These are phyloP conservation scores for Diospyros lotus DNA, from an alignment of 148 eudicot species.

Conservation along the genomic window DNA sequence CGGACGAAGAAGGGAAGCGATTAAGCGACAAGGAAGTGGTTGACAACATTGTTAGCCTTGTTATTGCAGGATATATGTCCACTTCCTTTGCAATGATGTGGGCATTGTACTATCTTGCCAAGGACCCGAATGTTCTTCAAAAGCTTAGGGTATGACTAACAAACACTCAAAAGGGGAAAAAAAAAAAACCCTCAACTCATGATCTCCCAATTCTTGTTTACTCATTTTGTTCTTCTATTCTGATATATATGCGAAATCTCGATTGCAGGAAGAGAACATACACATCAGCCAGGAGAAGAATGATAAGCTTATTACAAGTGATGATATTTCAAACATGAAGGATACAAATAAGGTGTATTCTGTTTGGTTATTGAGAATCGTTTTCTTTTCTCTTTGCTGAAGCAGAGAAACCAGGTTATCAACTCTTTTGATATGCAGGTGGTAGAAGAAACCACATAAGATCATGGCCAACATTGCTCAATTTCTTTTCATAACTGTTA, in stretches of 20 bases:
- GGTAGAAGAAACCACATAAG: slow-evolving; percentile 43
- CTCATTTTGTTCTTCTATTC: neutral
- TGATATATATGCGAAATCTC: neutral
- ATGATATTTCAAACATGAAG: slow-evolving; percentile 23
- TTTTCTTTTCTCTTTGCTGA: too few relatives aligned
- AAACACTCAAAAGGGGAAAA: neutral
- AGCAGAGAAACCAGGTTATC: too few relatives aligned
- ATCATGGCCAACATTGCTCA: slow-evolving; percentile 34
- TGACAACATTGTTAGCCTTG: slow-evolving; percentile 32
- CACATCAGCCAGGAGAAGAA: slow-evolving; percentile 18
- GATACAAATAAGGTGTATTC: slow-evolving; percentile 25
- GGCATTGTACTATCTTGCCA: slow-evolving; percentile 46
- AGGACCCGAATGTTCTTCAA: slow-evolving; percentile 38
- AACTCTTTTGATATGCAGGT: slow-evolving; percentile 21
- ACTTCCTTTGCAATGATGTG: slow-evolving; percentile 31
- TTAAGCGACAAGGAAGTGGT: slow-evolving; percentile 31
- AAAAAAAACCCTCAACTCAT: neutral
- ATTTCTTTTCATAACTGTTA: slow-evolving; percentile 30
- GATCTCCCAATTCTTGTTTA: neutral
- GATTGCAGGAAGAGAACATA: slow-evolving; percentile 31
- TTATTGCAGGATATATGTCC: slow-evolving; percentile 32
- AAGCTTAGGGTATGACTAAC: slow-evolving; percentile 41
- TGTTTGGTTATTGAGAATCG: too few relatives aligned
- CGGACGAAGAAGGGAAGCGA: slow-evolving; percentile 33
- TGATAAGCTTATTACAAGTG: slow-evolving; percentile 29